Percentiles rank a stretch among this genome's conserved stretches.
phyloP scores from a whole-genome alignment of 495 filamentous ascomycete species.

The Aspergillus asperescens region DNA sequence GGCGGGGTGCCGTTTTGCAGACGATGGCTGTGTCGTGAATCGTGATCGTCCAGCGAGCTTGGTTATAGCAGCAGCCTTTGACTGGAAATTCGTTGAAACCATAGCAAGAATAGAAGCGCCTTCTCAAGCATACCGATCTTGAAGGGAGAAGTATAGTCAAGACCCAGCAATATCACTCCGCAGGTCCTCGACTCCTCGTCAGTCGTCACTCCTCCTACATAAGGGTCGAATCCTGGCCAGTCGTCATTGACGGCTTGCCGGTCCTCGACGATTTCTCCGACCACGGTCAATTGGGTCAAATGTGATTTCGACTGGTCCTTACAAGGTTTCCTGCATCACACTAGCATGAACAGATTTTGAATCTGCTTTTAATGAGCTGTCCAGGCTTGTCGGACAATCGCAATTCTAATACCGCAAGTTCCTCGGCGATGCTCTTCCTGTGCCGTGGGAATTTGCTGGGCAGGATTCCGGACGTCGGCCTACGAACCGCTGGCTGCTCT shows the following conservation, averaged over 20 bases:
- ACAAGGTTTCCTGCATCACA: background rate
- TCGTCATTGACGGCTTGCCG: conserved; percentile 11
- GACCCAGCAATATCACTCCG: too few species aligned
- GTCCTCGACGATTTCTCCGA: conserved; percentile 1
- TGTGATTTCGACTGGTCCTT: background rate
- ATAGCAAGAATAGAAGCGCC: too few species aligned
- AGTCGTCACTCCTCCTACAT: background rate
- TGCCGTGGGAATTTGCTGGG: background rate
- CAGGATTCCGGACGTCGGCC: background rate
- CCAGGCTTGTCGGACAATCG: background rate
- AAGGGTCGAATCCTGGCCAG: background rate
- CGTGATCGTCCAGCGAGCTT: too few species aligned
- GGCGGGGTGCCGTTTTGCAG: conserved; percentile 7
- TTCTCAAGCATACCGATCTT: too few species aligned
- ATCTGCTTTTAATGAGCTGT: background rate
- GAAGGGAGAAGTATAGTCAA: too few species aligned
- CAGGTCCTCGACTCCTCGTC: too few species aligned
- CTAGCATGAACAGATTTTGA: background rate
- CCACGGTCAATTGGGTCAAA: background rate
- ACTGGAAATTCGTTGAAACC: too few species aligned
- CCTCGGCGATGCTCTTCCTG: background rate
- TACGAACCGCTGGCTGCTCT: background rate
- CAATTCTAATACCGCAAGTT: background rate
- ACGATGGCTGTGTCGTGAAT: too few species aligned
- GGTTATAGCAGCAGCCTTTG: too few species aligned